Base-by-base conservation (phyloP, 1,139 yeast species). In the Sugiyamaella neomexicana region DNA sequence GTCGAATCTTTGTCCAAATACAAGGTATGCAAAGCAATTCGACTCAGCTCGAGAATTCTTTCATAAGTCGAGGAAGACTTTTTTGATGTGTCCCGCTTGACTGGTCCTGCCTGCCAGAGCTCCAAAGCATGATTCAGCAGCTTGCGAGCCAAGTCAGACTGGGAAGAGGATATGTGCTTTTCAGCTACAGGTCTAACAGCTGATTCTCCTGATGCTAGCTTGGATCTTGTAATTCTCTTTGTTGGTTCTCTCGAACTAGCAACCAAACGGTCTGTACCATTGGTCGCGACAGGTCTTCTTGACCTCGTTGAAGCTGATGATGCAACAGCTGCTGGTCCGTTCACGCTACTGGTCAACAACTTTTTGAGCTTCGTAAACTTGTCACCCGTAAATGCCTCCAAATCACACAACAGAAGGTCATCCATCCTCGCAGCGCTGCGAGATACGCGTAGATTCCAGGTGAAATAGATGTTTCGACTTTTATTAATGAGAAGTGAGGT, bases 371-470 rank as follows among this genome's bases (percentile, higher is more conserved):
- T 47, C 32, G 31, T 27, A 38, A 47, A 47, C 23, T 17, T 47
- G 27, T 38, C 51, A 12, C 27, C 20, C 16, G 51, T 38, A 39
- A 47, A 39, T n/a, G 32, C 40, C 12, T 47, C 51, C 39, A 47
- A 31, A 31, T 47, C 51, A 31, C 45, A 39, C 29, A 47, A 38
- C 10, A 47, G 44, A 47, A 47, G 44, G 16, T 47, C 51, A n/a
- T 47, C 51, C 51, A 47, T 47, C 16, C 38, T 39, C n/a, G 34
- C 27, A 5, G 15, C 44, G 17, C 32, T 23, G 27, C 17, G 44
- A 12, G 5, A 25, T 38, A 17, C 41, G 41, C 41, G 41, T 32
- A 10, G 16, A 44, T 44, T 32, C 13, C 47, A 42, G 31, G 20
- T 12, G 20, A 39, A 17, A 16, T 37, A 16, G 2, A 13, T 38